Evolutionary conservation across 2,329 filamentous ascomycete genomes (phyloP).

Genomic region (Aciculosporium take): DNA sequence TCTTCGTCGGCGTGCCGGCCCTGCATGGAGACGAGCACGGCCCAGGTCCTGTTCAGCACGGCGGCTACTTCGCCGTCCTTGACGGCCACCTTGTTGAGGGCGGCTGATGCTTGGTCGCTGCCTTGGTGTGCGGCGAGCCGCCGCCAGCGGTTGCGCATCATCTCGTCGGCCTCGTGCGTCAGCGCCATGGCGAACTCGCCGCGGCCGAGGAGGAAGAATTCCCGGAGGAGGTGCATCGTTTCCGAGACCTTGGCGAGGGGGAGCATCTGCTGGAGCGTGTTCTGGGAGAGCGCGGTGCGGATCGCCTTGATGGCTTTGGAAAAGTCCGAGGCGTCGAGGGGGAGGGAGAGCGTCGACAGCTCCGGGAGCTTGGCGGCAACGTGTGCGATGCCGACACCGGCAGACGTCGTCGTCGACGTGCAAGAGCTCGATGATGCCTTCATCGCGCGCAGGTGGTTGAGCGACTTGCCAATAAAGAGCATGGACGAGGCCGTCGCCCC

Average conservation of each 20-base stretch:
- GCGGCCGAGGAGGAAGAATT: conserved; percentile 75
- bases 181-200: conserved; percentile 86
- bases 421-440: conserved; percentile 31
- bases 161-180: conserved; percentile 71
- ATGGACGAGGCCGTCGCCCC: conserved; percentile 64
- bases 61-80: conserved; percentile 79
- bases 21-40: conserved; percentile 61
- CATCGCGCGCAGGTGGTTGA: conserved; percentile 64
- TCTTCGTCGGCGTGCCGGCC: conserved; percentile 61
- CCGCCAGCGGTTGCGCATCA: conserved; percentile 59
- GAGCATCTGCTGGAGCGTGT: conserved; percentile 67
- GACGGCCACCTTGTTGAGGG: conserved; percentile 40
- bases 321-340: conserved; percentile 58
- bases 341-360: conserved; percentile 55
- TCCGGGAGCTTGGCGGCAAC: conserved; percentile 54
- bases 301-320: conserved; percentile 62
- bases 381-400: conserved; percentile 40
- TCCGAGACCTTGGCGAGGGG: conserved; percentile 66
- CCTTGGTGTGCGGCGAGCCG: conserved; percentile 40
- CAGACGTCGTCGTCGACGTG: conserved; percentile 14
- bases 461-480: conserved; percentile 76
- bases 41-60: conserved; percentile 65
- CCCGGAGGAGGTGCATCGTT: conserved; percentile 60
- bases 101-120: too few species aligned
- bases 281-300: conserved; percentile 67